Evolutionary conservation across 345 rosid species (phyloP), one percentile per base, ranked within the genome.

Genomic region (Luvunga scandens): DNA sequence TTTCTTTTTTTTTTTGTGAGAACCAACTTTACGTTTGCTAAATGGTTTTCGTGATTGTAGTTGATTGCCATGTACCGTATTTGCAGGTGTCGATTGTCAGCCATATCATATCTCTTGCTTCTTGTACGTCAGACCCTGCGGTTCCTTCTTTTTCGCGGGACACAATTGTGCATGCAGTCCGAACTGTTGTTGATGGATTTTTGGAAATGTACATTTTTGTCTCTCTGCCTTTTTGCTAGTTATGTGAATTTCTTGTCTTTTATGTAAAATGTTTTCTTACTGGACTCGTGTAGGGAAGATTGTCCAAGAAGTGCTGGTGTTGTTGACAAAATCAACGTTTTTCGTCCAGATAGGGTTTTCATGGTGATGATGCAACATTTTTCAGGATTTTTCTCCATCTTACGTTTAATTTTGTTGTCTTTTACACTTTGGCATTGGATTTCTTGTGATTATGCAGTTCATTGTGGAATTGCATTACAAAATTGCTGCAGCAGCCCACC

Each of bases 281-380:
- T 85, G 57, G 81, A 83, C 82, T 84, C 55, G 39, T 85, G 85
- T 77, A 95, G 99, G 85, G 88, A 82, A 56, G 86, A 81, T 79
- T 75, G 67, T 71, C 84, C 83, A 63, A 53, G 81, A 76, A 83
- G 77, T 82, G 84, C 63, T 73, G 91, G 85, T 55, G 88, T 95
- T 71, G 39, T 89, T 60, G 98, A 95, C 82, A 92, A 86, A 84
- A 90, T 95, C 55, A 93, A 93, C 75, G 86, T 95, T 78, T 93
- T 95, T 82, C 98, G 97, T 75, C 89, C 94, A 1, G 98, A 95
- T 83, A 92, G 98, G 82, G 97, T 88, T 78, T 95, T 93, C 86
- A 93, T 91, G 98, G 99, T 95, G 81, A 81, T 62, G 48, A 70
- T 80, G 71, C 80, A 63, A 64, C 63, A 38, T 42, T 79, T 18